Percentiles rank a stretch among this genome's conserved stretches.
Conservation (phyloP, 2,329 filamentous ascomycete genomes). For the Diplodia corticola region DNA sequence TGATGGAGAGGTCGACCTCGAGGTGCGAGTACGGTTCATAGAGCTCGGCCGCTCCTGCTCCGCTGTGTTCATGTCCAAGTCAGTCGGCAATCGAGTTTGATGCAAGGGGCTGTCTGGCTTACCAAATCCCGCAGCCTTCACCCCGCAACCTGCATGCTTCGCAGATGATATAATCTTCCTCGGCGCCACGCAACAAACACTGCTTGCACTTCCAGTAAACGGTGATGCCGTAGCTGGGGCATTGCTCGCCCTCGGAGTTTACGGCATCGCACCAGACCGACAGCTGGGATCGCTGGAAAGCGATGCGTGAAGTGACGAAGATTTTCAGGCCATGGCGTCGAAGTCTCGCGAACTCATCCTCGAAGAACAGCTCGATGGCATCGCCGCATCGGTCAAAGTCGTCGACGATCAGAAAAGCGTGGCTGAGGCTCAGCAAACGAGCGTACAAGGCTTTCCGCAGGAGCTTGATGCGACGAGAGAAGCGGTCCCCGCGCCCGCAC, state of each 20-base stretch:
- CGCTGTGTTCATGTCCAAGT: not conserved
- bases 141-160: not conserved
- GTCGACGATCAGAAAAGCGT: not conserved
- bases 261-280: not conserved
- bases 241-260: not conserved
- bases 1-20: not conserved
- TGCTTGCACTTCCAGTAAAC: not conserved
- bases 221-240: not conserved
- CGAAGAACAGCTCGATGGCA: not conserved
- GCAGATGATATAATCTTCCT: not conserved
- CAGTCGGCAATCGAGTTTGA: not conserved
- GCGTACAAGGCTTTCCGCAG: not conserved
- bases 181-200: not conserved
- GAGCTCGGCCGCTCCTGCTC: not conserved
- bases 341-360: not conserved
- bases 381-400: not conserved
- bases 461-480: not conserved
- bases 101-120: not conserved
- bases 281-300: not conserved
- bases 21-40: not conserved
- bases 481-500: not conserved
- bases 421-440: not conserved
- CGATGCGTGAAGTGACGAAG: constrained; percentile 2
- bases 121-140: not conserved
- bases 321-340: not conserved